Conservation (phyloP, 805 yeast genomes). For the Zygoascus bituminiphila region DNA sequence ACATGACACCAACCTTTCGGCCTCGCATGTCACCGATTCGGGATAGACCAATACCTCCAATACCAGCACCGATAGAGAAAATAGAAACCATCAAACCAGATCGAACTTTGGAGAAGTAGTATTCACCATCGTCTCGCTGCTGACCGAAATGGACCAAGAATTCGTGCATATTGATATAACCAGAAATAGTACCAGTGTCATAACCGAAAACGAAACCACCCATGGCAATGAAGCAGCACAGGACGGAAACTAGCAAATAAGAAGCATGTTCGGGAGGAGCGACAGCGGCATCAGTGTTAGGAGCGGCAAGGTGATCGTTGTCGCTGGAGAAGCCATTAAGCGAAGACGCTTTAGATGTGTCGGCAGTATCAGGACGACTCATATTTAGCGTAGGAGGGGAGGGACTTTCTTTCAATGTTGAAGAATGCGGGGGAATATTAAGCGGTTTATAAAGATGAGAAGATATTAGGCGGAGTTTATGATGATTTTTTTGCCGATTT, state of each 20-base stretch:
- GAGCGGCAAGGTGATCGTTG: background rate
- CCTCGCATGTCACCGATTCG: conserved; percentile 42
- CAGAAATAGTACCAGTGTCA: conserved; percentile 63
- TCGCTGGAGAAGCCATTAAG: background rate
- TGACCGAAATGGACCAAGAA: conserved; percentile 44
- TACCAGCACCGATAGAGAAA: conserved; percentile 61
- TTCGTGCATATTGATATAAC: conserved; percentile 52
- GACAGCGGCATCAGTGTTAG: background rate
- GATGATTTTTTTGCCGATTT: no score
- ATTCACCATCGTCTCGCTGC: conserved; percentile 27
- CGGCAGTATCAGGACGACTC: background rate
- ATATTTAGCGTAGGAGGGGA: no score
- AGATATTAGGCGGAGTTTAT: no score
- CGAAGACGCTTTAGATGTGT: background rate
- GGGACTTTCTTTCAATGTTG: no score
- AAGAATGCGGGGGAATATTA: no score
- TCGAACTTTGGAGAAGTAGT: conserved; percentile 41
- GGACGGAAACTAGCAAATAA: conserved; percentile 17
- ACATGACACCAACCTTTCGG: conserved; percentile 33
- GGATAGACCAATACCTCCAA: conserved; percentile 57
- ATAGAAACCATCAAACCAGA: conserved; percentile 62
- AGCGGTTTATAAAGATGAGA: no score
- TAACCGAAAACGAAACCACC: conserved; percentile 63
- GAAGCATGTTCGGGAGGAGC: background rate
- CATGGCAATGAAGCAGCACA: conserved; percentile 48